These are phyloP conservation scores for Endotrypanum monterogeii DNA, from an alignment of 208 protist genomes.

Conservation along the genomic window DNA sequence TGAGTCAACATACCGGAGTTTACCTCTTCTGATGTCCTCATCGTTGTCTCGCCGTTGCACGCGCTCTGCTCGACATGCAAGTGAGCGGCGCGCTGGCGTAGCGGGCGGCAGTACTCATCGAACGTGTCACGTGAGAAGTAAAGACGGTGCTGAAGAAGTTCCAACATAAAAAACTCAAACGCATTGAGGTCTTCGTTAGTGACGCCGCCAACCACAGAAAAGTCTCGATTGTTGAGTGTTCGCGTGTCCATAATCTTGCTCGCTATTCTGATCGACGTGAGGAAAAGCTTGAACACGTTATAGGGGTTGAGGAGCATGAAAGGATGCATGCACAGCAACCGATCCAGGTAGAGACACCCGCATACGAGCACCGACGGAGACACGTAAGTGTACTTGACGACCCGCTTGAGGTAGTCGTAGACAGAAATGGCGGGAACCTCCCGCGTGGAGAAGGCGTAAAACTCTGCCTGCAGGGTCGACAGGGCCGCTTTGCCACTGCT, in stretches of 20 bases:
- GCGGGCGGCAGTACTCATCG: conserved; percentile 44
- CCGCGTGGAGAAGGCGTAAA: conserved; percentile 46
- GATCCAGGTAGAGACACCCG: conserved; percentile 73
- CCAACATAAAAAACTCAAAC: conserved; percentile 64
- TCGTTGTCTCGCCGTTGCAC: conserved; percentile 6
- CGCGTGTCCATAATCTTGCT: conserved; percentile 82
- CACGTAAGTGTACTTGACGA: conserved; percentile 73
- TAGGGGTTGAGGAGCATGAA: conserved; percentile 43
- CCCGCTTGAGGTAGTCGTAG: conserved; percentile 59
- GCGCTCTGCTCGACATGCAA: conserved; percentile 12
- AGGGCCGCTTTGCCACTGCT: not conserved
- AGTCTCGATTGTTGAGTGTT: conserved; percentile 78
- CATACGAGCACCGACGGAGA: conserved; percentile 65
- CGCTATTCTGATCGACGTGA: conserved; percentile 49
- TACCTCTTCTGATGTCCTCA: not conserved
- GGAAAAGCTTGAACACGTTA: conserved; percentile 73
- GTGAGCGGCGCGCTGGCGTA: conserved; percentile 32
- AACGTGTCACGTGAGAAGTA: conserved; percentile 67
- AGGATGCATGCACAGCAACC: conserved; percentile 38
- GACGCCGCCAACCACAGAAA: conserved; percentile 63
- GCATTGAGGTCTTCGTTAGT: conserved; percentile 64
- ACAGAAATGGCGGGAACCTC: conserved; percentile 43
- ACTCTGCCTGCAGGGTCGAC: conserved; percentile 12
- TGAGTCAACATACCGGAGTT: conserved; percentile 5
- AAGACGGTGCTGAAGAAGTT: conserved; percentile 55